phyloP scores from a whole-genome alignment of 495 filamentous ascomycete genomes.

The Wilcoxina mikolae region DNA sequence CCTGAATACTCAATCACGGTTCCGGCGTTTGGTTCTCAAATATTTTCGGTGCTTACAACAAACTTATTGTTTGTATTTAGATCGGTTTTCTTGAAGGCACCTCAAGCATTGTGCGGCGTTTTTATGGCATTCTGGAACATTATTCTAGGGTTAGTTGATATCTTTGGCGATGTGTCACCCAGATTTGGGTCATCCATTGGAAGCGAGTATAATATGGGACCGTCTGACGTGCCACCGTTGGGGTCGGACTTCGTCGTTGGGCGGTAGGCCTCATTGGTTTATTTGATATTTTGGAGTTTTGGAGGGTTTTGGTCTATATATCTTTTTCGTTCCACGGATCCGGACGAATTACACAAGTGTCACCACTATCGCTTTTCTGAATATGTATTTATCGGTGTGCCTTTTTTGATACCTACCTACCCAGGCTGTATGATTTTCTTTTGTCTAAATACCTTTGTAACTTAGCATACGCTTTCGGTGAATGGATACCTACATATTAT shows the following conservation, averaged over 20 bases:
- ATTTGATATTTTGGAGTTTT: neutral
- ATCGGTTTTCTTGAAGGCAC: neutral
- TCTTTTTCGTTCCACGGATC: too few relatives aligned
- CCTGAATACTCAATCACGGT: neutral
- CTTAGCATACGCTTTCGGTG: too few relatives aligned
- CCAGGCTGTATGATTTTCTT: too few relatives aligned
- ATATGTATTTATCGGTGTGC: too few relatives aligned
- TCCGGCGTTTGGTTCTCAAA: conserved; percentile 4
- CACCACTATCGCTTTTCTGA: too few relatives aligned
- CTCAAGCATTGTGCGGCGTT: neutral
- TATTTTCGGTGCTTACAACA: neutral
- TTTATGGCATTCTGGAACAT: neutral
- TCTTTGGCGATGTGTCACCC: neutral
- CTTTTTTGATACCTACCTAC: too few relatives aligned
- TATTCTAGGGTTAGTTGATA: neutral
- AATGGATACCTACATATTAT: too few relatives aligned
- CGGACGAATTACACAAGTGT: too few relatives aligned
- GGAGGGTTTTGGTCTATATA: too few relatives aligned
- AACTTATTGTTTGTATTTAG: neutral
- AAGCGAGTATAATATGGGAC: too few relatives aligned
- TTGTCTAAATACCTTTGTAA: too few relatives aligned
- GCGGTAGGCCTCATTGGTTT: neutral
- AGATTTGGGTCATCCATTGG: neutral
- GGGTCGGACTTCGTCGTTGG: neutral
- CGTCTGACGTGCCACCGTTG: too few relatives aligned